phyloP scores from a whole-genome alignment of 108 stramenopile species.

The Mayamaea pseudoterrestris region DNA sequence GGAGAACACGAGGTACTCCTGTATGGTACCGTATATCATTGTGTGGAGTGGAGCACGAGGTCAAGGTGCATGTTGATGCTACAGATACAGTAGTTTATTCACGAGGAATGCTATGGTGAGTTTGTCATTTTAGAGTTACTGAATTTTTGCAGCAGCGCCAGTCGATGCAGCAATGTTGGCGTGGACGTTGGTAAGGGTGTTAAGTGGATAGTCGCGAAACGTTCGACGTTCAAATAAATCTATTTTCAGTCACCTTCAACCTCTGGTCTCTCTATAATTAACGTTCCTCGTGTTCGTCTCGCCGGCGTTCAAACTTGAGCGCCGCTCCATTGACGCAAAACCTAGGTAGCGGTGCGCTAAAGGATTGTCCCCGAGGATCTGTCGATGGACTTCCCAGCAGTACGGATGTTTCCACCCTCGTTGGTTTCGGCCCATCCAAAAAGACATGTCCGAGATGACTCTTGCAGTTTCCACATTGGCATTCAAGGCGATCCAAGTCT shows the following conservation, averaged over 20 bases:
- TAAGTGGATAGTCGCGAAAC: background rate
- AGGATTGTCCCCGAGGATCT: constrained; percentile 38
- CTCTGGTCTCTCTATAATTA: background rate
- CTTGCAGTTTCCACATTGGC: constrained; percentile 41
- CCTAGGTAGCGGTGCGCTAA: constrained; percentile 39
- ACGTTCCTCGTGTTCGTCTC: background rate
- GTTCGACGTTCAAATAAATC: background rate
- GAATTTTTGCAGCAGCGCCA: background rate
- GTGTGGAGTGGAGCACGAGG: too few relatives aligned
- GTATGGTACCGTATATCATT: too few relatives aligned
- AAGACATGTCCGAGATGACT: constrained; percentile 74
- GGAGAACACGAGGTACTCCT: too few relatives aligned
- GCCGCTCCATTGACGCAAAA: constrained; percentile 73
- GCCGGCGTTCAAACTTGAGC: constrained; percentile 20
- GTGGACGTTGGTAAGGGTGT: background rate
- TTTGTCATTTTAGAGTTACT: constrained; percentile 64
- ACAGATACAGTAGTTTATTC: too few relatives aligned
- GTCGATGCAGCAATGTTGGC: background rate
- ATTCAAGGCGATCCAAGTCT: constrained; percentile 65
- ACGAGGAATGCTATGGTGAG: background rate
- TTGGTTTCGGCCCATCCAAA: constrained; percentile 56
- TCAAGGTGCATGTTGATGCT: too few relatives aligned
- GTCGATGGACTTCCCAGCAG: constrained; percentile 39
- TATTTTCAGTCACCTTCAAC: background rate
- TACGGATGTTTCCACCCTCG: constrained; percentile 15